phyloP scores from a whole-genome alignment of 2,329 filamentous ascomycete species.

The Colletotrichum paranaense region DNA sequence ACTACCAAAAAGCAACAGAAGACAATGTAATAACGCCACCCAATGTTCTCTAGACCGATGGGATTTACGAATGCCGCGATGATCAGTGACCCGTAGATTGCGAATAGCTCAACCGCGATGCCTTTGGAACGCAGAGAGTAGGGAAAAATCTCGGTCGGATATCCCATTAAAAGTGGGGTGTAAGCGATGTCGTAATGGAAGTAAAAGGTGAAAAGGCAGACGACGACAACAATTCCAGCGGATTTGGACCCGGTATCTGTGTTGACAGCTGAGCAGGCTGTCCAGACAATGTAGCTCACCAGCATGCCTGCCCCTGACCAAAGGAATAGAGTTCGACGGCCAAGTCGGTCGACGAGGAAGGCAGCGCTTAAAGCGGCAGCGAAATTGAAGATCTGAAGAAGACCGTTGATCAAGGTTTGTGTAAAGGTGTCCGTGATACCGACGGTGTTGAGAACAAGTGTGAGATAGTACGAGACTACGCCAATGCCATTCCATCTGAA shows the following conservation, averaged over 20 bases:
- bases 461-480: conserved; percentile 44
- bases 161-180: conserved; percentile 56
- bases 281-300: conserved; percentile 47
- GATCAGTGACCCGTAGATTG: conserved; percentile 39
- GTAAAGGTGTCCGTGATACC: conserved; percentile 46
- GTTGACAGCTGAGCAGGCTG: conserved; percentile 47
- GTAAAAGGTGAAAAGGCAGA: conserved; percentile 57
- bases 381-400: conserved; percentile 45
- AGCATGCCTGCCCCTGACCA: conserved; percentile 46
- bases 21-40: conserved; percentile 55
- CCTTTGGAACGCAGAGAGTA: conserved; percentile 41
- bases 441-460: conserved; percentile 46
- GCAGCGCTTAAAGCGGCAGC: conserved; percentile 46
- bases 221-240: conserved; percentile 54
- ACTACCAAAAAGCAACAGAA: conserved; percentile 46
- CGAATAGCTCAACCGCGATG: conserved; percentile 40
- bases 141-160: conserved; percentile 42
- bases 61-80: conserved; percentile 52
- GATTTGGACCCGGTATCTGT: conserved; percentile 35
- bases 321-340: conserved; percentile 51
- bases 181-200: conserved; percentile 55
- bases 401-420: conserved; percentile 52
- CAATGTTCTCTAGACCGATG: conserved; percentile 48
- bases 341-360: conserved; percentile 50
- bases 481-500: conserved; percentile 46